Percentiles rank a stretch among this genome's conserved stretches.
phyloP scores from a whole-genome alignment of 2,329 filamentous ascomycete genomes.

The Exserohilum rostratum region DNA sequence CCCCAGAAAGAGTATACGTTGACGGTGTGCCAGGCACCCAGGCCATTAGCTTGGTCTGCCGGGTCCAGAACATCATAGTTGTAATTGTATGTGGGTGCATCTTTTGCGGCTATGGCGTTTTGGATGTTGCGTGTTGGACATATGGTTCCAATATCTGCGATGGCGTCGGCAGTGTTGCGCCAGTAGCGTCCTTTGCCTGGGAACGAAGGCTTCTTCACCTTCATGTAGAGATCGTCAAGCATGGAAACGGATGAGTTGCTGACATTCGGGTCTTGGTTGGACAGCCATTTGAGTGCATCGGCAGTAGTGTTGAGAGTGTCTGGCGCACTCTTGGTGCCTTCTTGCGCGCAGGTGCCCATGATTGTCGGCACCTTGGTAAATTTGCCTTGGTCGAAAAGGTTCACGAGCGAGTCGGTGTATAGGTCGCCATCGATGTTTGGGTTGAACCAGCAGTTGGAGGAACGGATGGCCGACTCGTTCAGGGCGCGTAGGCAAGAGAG shows the following conservation, averaged over 20 bases:
- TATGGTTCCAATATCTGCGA: slow-evolving; percentile 69
- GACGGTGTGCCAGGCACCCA: slow-evolving; percentile 70
- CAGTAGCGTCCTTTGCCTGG: slow-evolving; percentile 61
- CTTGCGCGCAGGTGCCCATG: slow-evolving; percentile 65
- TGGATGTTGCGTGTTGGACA: slow-evolving; percentile 67
- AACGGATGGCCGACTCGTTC: slow-evolving; percentile 53
- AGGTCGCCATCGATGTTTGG: slow-evolving; percentile 59
- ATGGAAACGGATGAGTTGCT: slow-evolving; percentile 56
- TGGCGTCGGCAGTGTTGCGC: slow-evolving; percentile 63
- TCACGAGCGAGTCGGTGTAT: slow-evolving; percentile 58
- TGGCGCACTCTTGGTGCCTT: slow-evolving; percentile 68
- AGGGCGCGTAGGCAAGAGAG: slow-evolving; percentile 59
- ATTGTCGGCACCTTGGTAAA: slow-evolving; percentile 62
- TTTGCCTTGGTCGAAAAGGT: slow-evolving; percentile 55
- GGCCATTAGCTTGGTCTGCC: slow-evolving; percentile 57
- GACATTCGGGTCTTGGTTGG: slow-evolving; percentile 64
- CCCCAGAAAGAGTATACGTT: slow-evolving; percentile 74
- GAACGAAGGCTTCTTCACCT: slow-evolving; percentile 48
- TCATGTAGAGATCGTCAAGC: slow-evolving; percentile 65
- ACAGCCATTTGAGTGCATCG: slow-evolving; percentile 62
- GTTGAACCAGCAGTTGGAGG: slow-evolving; percentile 51
- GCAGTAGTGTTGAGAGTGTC: slow-evolving; percentile 53
- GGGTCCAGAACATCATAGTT: slow-evolving; percentile 71
- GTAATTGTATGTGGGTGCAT: slow-evolving; percentile 67
- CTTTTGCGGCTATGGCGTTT: slow-evolving; percentile 47